Evolutionary conservation across 1,284 basidiomycete genomes (phyloP), one percentile per base, ranked within the genome.

Genomic region (Apiotrichum gamsii): DNA sequence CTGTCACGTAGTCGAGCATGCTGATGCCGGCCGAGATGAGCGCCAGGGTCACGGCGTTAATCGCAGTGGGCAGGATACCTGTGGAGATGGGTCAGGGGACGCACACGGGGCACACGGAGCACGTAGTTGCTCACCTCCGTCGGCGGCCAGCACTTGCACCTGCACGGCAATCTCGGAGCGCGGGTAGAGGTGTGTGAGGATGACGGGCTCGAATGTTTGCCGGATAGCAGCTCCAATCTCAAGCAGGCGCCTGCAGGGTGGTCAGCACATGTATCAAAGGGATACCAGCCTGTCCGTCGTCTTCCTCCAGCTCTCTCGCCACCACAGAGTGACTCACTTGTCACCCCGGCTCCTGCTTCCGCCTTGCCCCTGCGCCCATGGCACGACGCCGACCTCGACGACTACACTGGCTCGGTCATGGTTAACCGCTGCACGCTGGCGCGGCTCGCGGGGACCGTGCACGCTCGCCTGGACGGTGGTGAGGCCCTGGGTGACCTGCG

Each of bases 21-120:
- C 93, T 85, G 20, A 98, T 85, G 3, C 95, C 95, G 3, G 93
- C 90, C 50, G 82, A 84, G 57, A 89, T 80, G 32, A 98, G 80
- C 0, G 94, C 90, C 35, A 98, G 80, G 4, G 91, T 94, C 2
- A 90, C 89, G 19, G 85, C 91, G 70, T 98, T 98, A 65, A 98
- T 88, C 55, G 90, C 86, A 5, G 91, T 84, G 45, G 90, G 87
- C n/a, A 98, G 79, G 31, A 96, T 76, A 0, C 87, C 87, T 77
- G 40, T 32, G 13, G 11, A 24, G 28, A 9, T 15, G 33, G 25
- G 25, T 39, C 16, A 35, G 15, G 31, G 33, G 15, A 19, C 9
- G 9, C 21, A 15, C 21, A 8, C 13, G 20, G 25, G n/a, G n/a
- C n/a, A n/a, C n/a, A 35, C 4, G 15, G 19, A 28, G 23, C 14